These are phyloP conservation scores for Podospora pseudopauciseta DNA, from an alignment of 495 filamentous ascomycete species.

Conservation along the genomic window DNA sequence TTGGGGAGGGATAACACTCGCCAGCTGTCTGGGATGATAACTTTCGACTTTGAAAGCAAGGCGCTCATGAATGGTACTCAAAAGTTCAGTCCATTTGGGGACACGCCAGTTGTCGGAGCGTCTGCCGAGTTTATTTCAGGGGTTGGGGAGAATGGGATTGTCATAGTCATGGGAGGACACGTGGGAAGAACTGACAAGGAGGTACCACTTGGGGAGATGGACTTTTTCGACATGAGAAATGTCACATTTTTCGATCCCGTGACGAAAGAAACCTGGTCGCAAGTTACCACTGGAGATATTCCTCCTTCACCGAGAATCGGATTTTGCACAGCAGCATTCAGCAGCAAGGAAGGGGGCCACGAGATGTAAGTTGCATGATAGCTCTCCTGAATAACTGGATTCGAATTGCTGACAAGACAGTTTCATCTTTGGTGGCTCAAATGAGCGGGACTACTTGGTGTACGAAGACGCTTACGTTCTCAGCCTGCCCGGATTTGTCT, in stretches of 20 bases:
- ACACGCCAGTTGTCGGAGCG: background rate
- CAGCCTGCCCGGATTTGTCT: constrained; percentile 7
- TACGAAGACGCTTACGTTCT: background rate
- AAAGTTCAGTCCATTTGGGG: background rate
- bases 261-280: background rate
- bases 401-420: background rate
- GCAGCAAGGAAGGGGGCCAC: background rate
- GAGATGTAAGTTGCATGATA: background rate
- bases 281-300: background rate
- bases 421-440: background rate
- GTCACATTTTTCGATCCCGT: background rate
- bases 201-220: background rate
- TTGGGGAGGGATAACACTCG: background rate
- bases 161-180: background rate
- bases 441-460: background rate
- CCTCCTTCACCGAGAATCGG: background rate
- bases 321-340: background rate
- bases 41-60: background rate
- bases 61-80: background rate
- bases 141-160: background rate
- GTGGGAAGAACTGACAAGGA: background rate
- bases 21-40: background rate
- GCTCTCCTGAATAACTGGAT: no score
- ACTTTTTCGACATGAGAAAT: background rate
- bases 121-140: background rate